Evolutionary conservation across 2,329 filamentous ascomycete species (phyloP), one percentile per base, ranked within the genome.

Genomic region (Chaetomium sp.): DNA sequence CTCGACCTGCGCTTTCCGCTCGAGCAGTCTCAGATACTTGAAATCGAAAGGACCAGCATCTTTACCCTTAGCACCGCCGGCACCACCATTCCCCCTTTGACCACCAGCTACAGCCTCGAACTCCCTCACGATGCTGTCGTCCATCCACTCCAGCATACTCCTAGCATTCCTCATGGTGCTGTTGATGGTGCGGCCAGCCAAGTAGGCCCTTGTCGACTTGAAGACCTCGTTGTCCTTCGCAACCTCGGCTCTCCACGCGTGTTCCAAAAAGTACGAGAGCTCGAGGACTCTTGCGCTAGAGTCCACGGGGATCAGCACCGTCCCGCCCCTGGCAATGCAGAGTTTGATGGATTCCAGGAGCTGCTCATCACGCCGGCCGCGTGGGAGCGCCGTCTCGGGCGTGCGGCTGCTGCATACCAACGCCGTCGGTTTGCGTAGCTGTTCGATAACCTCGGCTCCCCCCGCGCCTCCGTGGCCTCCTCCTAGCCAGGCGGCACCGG

Each of bases 131-230:
- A 99, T 96, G 64, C 88, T 90, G 73, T 97, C 93, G 74, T 98
- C 93, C 93, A 99, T 98, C 95, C 95, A 99, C 74, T 99, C 95
- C 35, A 99, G 82, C 91, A 99, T 96, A 75, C 94, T 97, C 70
- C 93, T 86, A 29, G 94, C 91, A 70, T 97, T 92, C 60, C 92
- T 86, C 83, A 98, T 91, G 0, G 93, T 96, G 67, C 92, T 93
- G 64, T 91, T 89, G 68, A 92, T 90, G 67, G 92, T 96, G 65
- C 89, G 89, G 47, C 93, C 93, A 0, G 93, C 94, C 51, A 99
- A 82, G 74, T 93, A 97, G 0, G 97, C 81, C 71, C 84, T 86
- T 0, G 85, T 79, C 0, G 80, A 77, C 62, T 81, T 81, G 19
- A 89, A 77, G 1, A 78, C 77, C 25, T 83, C 82, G 27, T 84